Percentiles rank a stretch among this genome's conserved stretches.
phyloP scores from a whole-genome alignment of 2,329 filamentous ascomycete genomes.

The Thermothelomyces thermophilus region DNA sequence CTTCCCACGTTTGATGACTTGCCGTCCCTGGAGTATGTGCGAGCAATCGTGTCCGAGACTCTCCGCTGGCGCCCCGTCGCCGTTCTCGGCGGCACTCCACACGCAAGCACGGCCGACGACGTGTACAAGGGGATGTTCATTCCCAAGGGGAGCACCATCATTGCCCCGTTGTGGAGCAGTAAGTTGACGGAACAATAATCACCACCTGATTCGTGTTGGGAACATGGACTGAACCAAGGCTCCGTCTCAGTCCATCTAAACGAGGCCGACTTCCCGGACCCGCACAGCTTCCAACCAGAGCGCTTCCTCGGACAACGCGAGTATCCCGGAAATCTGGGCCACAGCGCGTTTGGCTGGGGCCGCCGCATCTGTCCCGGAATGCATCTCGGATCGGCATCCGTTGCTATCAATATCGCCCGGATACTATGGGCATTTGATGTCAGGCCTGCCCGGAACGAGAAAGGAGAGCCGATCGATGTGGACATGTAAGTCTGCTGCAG shows the following conservation, averaged over 20 bases:
- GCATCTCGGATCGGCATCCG: slow-evolving; percentile 46
- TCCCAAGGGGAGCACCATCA: slow-evolving; percentile 37
- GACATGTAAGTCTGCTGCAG: slow-evolving; percentile 33
- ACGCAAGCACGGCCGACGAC: slow-evolving; percentile 39
- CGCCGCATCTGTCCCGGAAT: slow-evolving; percentile 37
- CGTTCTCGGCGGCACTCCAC: slow-evolving; percentile 38
- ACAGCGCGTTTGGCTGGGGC: slow-evolving; percentile 38
- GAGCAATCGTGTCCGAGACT: slow-evolving; percentile 34
- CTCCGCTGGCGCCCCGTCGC: slow-evolving; percentile 37
- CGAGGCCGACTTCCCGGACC: slow-evolving; percentile 36
- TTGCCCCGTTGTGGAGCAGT: slow-evolving; percentile 38
- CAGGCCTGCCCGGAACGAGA: slow-evolving; percentile 26
- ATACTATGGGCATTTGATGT: slow-evolving; percentile 49
- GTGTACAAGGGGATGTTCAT: slow-evolving; percentile 39
- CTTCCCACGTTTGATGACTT: slow-evolving; percentile 35
- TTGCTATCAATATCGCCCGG: slow-evolving; percentile 40
- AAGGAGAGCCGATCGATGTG: slow-evolving; percentile 30
- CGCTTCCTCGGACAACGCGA: slow-evolving; percentile 31
- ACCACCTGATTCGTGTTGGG: too few species aligned
- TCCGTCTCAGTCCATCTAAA: slow-evolving; percentile 34
- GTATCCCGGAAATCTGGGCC: slow-evolving; percentile 33
- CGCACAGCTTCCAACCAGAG: slow-evolving; percentile 34
- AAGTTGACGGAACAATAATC: slow-evolving; percentile 25
- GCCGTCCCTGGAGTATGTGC: slow-evolving; percentile 29
- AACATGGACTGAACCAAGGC: too few species aligned